Conservation (phyloP, 495 filamentous ascomycete species). For the Rostrohypoxylon terebratum region DNA sequence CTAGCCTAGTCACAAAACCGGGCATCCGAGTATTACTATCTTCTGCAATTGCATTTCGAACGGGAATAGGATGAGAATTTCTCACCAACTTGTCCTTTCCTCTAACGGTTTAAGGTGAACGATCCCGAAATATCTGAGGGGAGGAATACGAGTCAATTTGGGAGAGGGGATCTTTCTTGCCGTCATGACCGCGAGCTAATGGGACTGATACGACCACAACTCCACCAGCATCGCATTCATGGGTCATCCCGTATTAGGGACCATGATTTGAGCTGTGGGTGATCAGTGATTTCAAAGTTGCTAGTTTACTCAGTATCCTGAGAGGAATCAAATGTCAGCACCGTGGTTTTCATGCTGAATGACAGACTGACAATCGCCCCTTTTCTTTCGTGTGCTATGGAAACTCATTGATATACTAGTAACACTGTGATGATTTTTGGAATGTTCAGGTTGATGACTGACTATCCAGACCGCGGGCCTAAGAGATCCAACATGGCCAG, state of each 20-base stretch:
- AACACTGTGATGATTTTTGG: neutral
- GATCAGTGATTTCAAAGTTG: neutral
- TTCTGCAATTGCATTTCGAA: constrained; percentile 1
- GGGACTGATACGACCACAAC: constrained; percentile 1
- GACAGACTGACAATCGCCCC: neutral
- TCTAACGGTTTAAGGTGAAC: constrained; percentile 12
- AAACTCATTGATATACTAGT: neutral
- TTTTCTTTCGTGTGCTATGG: neutral
- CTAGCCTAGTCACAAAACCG: neutral
- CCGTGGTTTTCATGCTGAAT: neutral
- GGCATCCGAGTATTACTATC: neutral
- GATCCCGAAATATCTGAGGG: constrained; percentile 10
- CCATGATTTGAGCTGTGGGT: constrained; percentile 1
- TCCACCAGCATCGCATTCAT: neutral
- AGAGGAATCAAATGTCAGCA: neutral
- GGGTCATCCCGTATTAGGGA: neutral
- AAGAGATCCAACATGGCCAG: neutral
- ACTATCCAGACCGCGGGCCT: neutral
- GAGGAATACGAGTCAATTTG: constrained; percentile 9
- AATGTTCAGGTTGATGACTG: neutral
- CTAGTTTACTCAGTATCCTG: neutral
- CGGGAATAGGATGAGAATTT: neutral
- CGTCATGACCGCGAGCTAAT: constrained; percentile 18
- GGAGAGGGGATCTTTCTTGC: constrained; percentile 13
- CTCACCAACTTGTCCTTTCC: neutral